Base-by-base conservation (phyloP, 1,284 basidiomycete species). In the Meripilus lineatus region DNA sequence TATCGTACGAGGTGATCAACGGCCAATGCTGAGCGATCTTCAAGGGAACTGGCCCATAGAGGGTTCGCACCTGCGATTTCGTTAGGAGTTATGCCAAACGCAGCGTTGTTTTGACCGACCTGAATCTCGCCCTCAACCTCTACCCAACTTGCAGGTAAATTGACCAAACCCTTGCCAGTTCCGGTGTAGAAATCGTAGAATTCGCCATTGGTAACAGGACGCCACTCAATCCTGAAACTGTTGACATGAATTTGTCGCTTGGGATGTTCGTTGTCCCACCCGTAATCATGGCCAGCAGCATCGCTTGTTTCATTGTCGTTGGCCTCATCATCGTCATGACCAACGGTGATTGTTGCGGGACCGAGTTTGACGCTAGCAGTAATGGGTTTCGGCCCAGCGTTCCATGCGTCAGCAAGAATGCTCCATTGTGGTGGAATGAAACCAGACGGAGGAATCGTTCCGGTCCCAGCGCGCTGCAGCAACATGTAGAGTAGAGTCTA, bases 261-360 rank as follows among this genome's bases (percentile, higher is more conserved):
- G 1, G 93, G 92, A 57, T 84, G 74, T 70, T 99, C 95, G 56
- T 92, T 94, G 64, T 99, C 96, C 95, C 94, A 98, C 0, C 94
- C 96, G 58, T 90, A 93, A 50, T 86, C 82, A 57, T 94, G 87
- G 14, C 66, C 64, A 13, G 68, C 59, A 34, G 75, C 58, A 38
- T 76, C 63, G 5, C 52, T 49, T 6, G 57, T 56, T 11, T 62
- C 66, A 58, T 97, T 94, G 7, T 85, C 73, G n/a, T n/a, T n/a
- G 0, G 61, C 65, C 62, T 98, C 94, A 38, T 66, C 54, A 58
- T 99, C 96, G 54, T 95, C 77, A 55, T 94, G 92, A 0, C 95
- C 95, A 1, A 97, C 62, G 2, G 65, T 65, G 32, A 97, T 62
- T 0, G 65, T 74, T 3, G 72, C 74, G 1, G 81, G 77, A 0